Evolutionary conservation across 352 stramenopile species (phyloP), one percentile per base, ranked within the genome.

Genomic region (Phytophthora gonapodyides): DNA sequence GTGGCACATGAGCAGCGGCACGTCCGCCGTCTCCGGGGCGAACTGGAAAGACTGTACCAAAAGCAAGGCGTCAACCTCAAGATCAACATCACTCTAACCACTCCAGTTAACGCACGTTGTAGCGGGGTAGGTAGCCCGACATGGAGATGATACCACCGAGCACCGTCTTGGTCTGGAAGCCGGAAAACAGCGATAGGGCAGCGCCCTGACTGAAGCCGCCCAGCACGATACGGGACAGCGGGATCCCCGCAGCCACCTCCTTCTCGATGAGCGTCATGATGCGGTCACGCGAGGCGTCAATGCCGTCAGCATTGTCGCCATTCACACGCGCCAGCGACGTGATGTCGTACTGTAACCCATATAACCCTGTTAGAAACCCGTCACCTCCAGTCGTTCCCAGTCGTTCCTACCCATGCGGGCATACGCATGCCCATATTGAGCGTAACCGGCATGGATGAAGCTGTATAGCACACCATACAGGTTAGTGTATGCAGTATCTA

Each of bases 351-450:
- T 89, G 43, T 38, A 30, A 36, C 7, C 24, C 11, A 49, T 7
- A 44, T 15, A 24, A 47, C 11, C 15, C 11, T 6, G 11, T 24
- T 27, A 11, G 5, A 7, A 46, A 19, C 9, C 15, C 40, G 6
- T 6, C 8, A 37, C 1, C 46, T 12, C 17, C 27, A 34, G 7
- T 7, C 7, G 21, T 36, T 35, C 24, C 16, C n/a, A 15, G 7
- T 41, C 15, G n/a, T 8, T 64, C 73, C 41, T 49, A 89, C 80
- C 93, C 96, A 99, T 2, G 86, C 84, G 3, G 92, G 89, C 92
- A 98, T 98, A 3, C 73, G 62, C 81, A 97, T 97, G 41, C 96
- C 94, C 76, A 93, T 95, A 64, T 98, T 98, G 64, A 98, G 83
- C 13, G 94, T 97, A 38, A 99, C 96, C 2, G 94, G 94, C 78